Evolutionary conservation across 192 early-diverging fungal species (phyloP), one percentile per base, ranked within the genome.

Genomic region (Funneliformis geosporum): DNA sequence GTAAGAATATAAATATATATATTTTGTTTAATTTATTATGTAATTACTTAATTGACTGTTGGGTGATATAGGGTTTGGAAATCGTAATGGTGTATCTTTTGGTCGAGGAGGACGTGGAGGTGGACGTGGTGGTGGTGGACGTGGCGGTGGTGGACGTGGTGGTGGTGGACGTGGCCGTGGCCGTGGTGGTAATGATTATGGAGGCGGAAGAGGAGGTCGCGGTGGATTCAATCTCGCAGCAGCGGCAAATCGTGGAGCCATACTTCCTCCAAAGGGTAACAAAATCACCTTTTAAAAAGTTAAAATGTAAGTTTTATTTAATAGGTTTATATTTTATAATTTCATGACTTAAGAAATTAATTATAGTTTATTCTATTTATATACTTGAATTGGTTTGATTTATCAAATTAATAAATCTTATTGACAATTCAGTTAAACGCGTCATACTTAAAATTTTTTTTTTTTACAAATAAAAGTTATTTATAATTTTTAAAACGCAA

Each of bases 41-140:
- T n/a, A 23, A 42, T 69, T 69, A 21, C 23, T n/a, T 69, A 16
- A 43, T 73, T 85, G 47, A 61, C 73, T 81, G 73, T 82, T 23
- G 81, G 73, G 43, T 84, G 61, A 80, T 76, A 83, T 83, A 64
- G 79, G 85, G 64, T 79, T 79, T 80, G 70, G 83, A 46, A 83
- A 85, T 78, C 69, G 84, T 68, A 80, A 88, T 75, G 89, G 92
- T 2, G 33, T 33, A 33, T 33, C 33, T 2, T 33, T 33, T 46
- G 81, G 85, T 28, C 82, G 90, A 67, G 90, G 90, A 76, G 80
- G 86, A 14, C 47, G 84, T 82, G 88, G 90, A 60, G 83, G n/a
- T n/a, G n/a, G 83, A 73, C 43, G 80, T 80, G 87, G 92, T 55
- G 82, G 88, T 72, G 82, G 79, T 16, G 75, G 75, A 16, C 7